Evolutionary conservation across 2,329 filamentous ascomycete species (phyloP), one percentile per base, ranked within the genome.

Genomic region (Leptographium procerum): DNA sequence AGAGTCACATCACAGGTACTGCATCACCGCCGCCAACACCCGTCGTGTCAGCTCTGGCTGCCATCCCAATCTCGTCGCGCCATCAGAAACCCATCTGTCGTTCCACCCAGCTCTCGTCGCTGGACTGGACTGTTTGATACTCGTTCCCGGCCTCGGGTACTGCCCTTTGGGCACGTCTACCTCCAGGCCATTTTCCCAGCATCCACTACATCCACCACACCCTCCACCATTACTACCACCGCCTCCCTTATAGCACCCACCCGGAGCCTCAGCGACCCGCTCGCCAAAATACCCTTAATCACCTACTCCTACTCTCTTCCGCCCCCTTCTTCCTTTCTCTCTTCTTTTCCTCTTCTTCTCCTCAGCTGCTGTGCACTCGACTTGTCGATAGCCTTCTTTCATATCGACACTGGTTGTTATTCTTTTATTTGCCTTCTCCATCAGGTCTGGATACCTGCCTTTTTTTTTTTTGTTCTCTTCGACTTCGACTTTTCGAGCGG

Each of bases 331-430:
- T 64, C 54, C 58, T 60, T 62, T 61, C 60, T 57, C 57, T 55
- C 52, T 61, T 57, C 52, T 59, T 62, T 33, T 52, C 33, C 48
- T 55, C 54, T 63, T 63, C 68, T 65, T 64, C 65, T 67, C 66
- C 67, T 68, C 63, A 74, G 73, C 72, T 57, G 73, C 75, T 75
- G 75, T 73, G 73, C 74, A 76, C 74, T 76, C 72, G 73, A 71
- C 56, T 71, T 72, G 74, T 78, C 75, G 74, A 75, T 78, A 77
- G 68, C 74, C 70, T 74, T 79, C 73, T 74, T 78, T 79, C 72
- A 74, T 70, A 74, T 75, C 74, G 72, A 66, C 71, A 66, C 74
- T 75, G 71, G 67, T 69, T 69, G 62, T 66, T 65, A 58, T 59
- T 61, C 59, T 47, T 59, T 60, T 59, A 4, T 43, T 43, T 9